Evolutionary conservation across 2,329 filamentous ascomycete genomes (phyloP), one percentile per base, ranked within the genome.

Genomic region (Ophiostoma quercus): DNA sequence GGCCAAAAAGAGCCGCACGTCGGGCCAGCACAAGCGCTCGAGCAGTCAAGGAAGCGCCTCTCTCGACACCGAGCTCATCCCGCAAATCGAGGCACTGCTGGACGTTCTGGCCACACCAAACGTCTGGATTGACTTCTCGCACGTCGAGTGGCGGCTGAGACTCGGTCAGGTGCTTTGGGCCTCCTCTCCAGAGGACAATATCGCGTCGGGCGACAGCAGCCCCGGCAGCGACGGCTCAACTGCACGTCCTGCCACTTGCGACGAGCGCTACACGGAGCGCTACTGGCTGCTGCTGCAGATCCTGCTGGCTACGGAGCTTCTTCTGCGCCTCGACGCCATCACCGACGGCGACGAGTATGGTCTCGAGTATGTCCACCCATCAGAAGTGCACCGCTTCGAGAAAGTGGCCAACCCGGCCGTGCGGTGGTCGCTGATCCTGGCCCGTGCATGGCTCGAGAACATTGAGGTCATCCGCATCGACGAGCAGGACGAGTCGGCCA

Each of bases 101-200:
- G 87, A 87, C 75, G 85, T 90, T 11, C 82, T 92, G 63, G 85
- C 84, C 0, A 80, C 86, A 8, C 83, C 87, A 69, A 88, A 89
- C 70, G 85, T 91, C 65, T 92, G 90, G 90, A 84, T 90, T 68
- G 89, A 92, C 77, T 90, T 92, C 73, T 90, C 88, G 25, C 83
- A 88, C 41, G 87, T 92, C 7, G 90, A 92, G 76, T 92, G 89
- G 89, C 84, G 90, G 51, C 89, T 92, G 71, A 83, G 89, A 14
- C 81, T 92, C 1, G 90, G 90, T 7, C 90, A 92, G 77, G 83
- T 92, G 60, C 78, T 92, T 1, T 92, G 90, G 89, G 88, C 74
- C 0, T 73, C 73, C 29, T 72, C 72, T 1, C 68, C 72, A 12
- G 69, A 72, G 14, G 73, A 73, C 25, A 70, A 73, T 7, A 47